Evolutionary conservation across 768 basidiomycete species (phyloP), one percentile per base, ranked within the genome.

Genomic region (Pleurotus citrinopileatus): DNA sequence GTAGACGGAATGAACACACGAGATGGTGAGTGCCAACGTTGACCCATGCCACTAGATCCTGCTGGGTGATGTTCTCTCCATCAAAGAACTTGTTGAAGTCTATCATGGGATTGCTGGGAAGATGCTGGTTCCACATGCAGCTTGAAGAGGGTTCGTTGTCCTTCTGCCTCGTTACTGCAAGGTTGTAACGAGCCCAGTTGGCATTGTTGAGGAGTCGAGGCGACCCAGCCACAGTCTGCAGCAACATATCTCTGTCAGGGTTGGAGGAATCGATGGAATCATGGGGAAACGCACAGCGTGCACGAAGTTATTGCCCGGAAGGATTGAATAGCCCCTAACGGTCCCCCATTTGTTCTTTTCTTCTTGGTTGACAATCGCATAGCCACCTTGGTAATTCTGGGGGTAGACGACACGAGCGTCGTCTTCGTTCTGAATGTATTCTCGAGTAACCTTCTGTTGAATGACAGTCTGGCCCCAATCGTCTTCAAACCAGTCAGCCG

Each of bases 11-110:
- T 22, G 1, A 5, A 57, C 73, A 29, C 54, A 79, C 79, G 46
- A 86, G 68, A 60, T 87, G 85, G 63, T 87, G 85, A 69, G 75
- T 86, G 19, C 85, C 86, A 34, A 87, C 58, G 58, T 86, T 85
- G 51, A 87, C 61, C 83, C 84, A 87, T 15, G 78, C 77, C 2
- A 86, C 84, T 10, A 87, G 65, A 63, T 87, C 86, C 60, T 83
- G 73, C 61, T 87, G 84, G 0, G 76, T 78, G 43, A 87, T 73
- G 54, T 75, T 79, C 67, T 87, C 85, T 4, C 78, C 79, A 57
- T 86, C 74, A 64, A 85, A 86, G 68, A 84, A 84, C 37, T 75
- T 73, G 66, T 82, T 77, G 64, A 83, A 85, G 61, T 84, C 72
- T 45, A 84, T 79, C 9, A 75, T 67, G 3, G 82, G 82, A 3